Evolutionary conservation across 768 basidiomycete genomes (phyloP), one percentile per base, ranked within the genome.

Genomic region (Russula sp.): DNA sequence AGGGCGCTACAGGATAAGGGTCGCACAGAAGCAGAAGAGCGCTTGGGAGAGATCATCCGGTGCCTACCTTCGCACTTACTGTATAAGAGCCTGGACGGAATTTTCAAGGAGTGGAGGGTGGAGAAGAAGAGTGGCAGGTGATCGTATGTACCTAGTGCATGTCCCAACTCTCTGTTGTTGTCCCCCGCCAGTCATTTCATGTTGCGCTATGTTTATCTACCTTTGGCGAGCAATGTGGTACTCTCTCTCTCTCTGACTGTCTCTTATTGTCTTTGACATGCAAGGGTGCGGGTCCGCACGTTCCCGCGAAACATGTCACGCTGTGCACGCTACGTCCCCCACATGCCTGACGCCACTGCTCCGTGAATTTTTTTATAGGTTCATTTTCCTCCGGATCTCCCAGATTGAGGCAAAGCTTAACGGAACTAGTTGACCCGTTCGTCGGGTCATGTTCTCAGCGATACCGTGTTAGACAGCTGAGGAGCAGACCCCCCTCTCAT

Each of bases 101-200:
- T 98, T 69, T 98, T 94, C 76, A 91, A 90, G 71, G 93, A 96
- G 71, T 92, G 90, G 90, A 78, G 85, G 69, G 84, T 85, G 57
- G 87, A 89, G 68, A 91, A 89, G 77, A 91, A 90, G 73, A 84
- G 86, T 48, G 75, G 86, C 45, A 81, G 75, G 52, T 66, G 64
- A 65, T 63, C 52, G 29, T 47, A 22, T 61, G 49, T 57, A 52
- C 54, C 54, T 47, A 52, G 35, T 48, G 29, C 51, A 34, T 59
- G 18, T 38, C 25, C 25, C n/a, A 32, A 46, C 58, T 60, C 41
- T 55, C 52, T 50, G 59, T 51, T 49, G 38, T 57, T 35, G 57
- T 58, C 42, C 47, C 25, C 47, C n/a, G 25, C 38, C 22, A 11
- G 54, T 41, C 22, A 39, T 51, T 58, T 42, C 50, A 41, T 38